A percentile compares a stretch with the other conserved stretches of the same genome.
Conservation (phyloP, 1,284 basidiomycete species). For the Apiotrichum gamsii region DNA sequence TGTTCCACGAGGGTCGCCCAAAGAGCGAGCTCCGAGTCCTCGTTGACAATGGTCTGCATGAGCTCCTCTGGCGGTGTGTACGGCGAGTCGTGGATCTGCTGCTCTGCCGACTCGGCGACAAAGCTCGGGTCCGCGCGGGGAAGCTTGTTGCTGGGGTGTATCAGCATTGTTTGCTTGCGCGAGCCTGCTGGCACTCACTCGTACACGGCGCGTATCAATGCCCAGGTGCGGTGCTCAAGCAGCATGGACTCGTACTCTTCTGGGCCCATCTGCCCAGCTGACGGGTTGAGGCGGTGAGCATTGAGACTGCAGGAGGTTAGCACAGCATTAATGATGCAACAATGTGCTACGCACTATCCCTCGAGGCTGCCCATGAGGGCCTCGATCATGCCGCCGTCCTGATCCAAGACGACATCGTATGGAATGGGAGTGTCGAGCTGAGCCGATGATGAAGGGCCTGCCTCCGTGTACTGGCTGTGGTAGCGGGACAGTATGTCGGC, state of each 20-base stretch:
- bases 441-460: slow-evolving; percentile 37
- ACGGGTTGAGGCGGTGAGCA: not conserved
- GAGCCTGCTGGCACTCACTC: slow-evolving; percentile 29
- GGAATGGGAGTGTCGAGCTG: slow-evolving; percentile 38
- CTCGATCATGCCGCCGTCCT: slow-evolving; percentile 32
- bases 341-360: slow-evolving; percentile 22
- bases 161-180: too few species aligned
- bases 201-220: slow-evolving; percentile 36
- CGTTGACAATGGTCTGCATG: slow-evolving; percentile 38
- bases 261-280: not conserved
- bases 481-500: slow-evolving; percentile 35
- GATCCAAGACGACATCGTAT: slow-evolving; percentile 36
- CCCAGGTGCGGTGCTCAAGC: slow-evolving; percentile 44
- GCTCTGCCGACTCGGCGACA: slow-evolving; percentile 22
- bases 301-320: slow-evolving; percentile 7
- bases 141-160: slow-evolving; percentile 29
- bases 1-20: slow-evolving; percentile 41
- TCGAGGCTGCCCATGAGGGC: slow-evolving; percentile 32
- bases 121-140: slow-evolving; percentile 28
- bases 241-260: slow-evolving; percentile 34
- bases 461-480: slow-evolving; percentile 35
- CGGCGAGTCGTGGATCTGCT: slow-evolving; percentile 29
- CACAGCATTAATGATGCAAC: not conserved
- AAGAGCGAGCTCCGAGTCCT: slow-evolving; percentile 36
- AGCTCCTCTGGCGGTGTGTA: slow-evolving; percentile 40